These are phyloP conservation scores for Polysphondylium violaceum DNA, from an alignment of 78 protist species.

Conservation along the genomic window DNA sequence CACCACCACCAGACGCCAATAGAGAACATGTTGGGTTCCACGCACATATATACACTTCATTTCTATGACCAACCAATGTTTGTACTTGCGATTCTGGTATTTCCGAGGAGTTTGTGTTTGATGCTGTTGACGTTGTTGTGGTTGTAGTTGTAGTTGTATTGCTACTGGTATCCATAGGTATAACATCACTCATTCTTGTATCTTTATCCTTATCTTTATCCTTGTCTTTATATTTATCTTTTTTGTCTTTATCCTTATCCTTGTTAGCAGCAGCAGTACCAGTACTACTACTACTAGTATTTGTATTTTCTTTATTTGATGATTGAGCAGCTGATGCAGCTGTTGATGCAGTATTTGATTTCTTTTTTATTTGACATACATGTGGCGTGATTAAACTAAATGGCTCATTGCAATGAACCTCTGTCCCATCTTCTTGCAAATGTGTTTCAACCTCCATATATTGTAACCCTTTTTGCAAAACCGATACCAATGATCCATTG, in stretches of 20 bases:
- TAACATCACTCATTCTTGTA: slow-evolving; percentile 10
- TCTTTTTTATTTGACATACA: slow-evolving; percentile 56
- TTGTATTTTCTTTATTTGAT: neutral
- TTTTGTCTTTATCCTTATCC: slow-evolving; percentile 38
- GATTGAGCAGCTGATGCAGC: neutral
- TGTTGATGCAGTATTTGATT: neutral
- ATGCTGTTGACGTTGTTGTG: neutral
- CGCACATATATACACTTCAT: slow-evolving; percentile 91
- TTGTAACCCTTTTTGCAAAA: slow-evolving; percentile 95
- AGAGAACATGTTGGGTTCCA: slow-evolving; percentile 59
- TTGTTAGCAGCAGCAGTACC: neutral
- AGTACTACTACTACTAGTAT: neutral
- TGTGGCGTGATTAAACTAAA: slow-evolving; percentile 68
- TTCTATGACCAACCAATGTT: slow-evolving; percentile 78
- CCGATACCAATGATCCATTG: slow-evolving; percentile 91
- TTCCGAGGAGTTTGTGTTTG: slow-evolving; percentile 3
- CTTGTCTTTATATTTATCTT: slow-evolving; percentile 20
- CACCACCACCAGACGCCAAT: slow-evolving; percentile 89
- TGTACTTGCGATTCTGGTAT: slow-evolving; percentile 75
- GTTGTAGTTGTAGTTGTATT: neutral
- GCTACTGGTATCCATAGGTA: slow-evolving; percentile 3
- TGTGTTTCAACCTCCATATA: slow-evolving; percentile 96
- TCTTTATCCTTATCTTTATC: slow-evolving; percentile 34
- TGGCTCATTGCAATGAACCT: slow-evolving; percentile 82
- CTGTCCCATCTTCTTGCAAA: slow-evolving; percentile 87